Conservation (phyloP, 2,329 filamentous ascomycete species). For the Aspergillus transmontanensis region DNA sequence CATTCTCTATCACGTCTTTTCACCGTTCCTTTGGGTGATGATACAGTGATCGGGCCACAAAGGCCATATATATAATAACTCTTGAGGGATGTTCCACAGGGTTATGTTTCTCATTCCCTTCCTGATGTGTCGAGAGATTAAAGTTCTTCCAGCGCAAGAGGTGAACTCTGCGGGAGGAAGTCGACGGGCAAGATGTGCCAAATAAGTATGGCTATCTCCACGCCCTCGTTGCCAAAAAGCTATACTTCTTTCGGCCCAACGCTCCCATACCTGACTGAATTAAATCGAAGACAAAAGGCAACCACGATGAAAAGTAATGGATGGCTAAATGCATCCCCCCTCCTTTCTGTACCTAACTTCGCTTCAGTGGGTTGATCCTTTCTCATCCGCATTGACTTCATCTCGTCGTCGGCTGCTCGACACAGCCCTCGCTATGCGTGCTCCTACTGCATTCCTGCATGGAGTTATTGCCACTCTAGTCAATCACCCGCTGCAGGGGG, state of each 20-base stretch:
- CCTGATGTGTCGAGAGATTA: background rate
- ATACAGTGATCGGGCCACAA: background rate
- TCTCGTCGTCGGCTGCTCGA: background rate
- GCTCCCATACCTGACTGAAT: background rate
- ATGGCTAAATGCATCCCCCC: no score
- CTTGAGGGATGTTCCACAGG: background rate
- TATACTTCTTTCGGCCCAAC: background rate
- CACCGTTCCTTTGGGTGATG: constrained; percentile 27
- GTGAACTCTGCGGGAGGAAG: background rate
- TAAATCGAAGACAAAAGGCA: background rate
- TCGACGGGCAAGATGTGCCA: background rate
- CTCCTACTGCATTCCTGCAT: background rate
- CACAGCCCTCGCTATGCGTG: background rate
- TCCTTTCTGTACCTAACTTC: background rate
- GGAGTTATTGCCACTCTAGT: background rate
- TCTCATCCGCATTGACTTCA: background rate
- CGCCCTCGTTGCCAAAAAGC: background rate
- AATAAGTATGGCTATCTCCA: background rate
- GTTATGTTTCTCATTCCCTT: background rate
- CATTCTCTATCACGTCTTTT: constrained; percentile 30
- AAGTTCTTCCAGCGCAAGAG: background rate
- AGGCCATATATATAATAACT: background rate
- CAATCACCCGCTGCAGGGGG: background rate
- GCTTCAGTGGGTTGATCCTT: background rate
- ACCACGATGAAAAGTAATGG: background rate